Evolutionary conservation across 305 asterid species (phyloP), one percentile per base, ranked within the genome.

Genomic region (Petunia hybrid): DNA sequence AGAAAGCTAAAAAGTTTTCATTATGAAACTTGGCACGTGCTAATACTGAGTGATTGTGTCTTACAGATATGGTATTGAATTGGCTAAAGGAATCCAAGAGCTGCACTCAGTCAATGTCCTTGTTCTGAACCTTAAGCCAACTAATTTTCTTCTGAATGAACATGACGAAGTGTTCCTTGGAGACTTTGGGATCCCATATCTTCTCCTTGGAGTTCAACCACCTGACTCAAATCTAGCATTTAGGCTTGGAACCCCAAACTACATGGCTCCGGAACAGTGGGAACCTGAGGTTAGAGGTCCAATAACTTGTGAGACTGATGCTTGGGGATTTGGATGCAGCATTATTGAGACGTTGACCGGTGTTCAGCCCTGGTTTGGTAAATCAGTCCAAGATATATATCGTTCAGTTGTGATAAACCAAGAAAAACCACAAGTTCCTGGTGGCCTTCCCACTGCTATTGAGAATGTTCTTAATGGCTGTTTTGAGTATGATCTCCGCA

Each of bases 181-280:
- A 38, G 95, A 91, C 84, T 86, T 91, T 74, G 95, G 93, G 81
- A 82, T 90, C 45, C 92, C 93, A 2, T 53, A 83, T 79, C 81
- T 91, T 59, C 90, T 91, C 76, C 92, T 89, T 56, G 92, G 91
- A 77, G 73, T 86, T 83, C 81, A 83, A 63, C 86, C 84, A 65
- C 60, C 63, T 6, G 88, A 89, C 80, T 45, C 90, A 76, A 82
- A 84, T 80, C 59, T 86, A 73, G 88, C 82, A 45, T 46, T 76
- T 55, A 86, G 90, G 79, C 90, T 82, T 70, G 95, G 95, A n/a
- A 90, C 91, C 73, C 93, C 90, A 45, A 88, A 86, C 77, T 91
- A 91, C 85, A 91, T 91, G 92, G 95, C 95, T 79, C 95, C 93
- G 0, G 95, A 91, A 87, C 95, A 90, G 67, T 91, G 95, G 95